phyloP scores from a whole-genome alignment of 2,329 filamentous ascomycete species.

The Alternaria brassicicola region DNA sequence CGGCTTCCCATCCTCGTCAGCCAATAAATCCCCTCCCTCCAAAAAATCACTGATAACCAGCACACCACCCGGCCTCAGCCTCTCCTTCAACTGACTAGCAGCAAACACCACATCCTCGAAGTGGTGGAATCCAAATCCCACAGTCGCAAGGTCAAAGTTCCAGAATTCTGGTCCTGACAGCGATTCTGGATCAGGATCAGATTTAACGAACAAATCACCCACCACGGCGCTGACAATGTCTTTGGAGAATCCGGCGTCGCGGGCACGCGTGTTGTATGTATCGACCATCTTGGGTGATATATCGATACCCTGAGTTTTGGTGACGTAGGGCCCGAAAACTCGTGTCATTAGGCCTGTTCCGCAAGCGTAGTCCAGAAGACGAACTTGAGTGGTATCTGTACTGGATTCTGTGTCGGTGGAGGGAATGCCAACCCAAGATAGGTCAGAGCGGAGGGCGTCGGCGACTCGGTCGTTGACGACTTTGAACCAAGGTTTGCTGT shows the following conservation, averaged over 20 bases:
- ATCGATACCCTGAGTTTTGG: slow-evolving; percentile 71
- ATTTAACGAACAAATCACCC: slow-evolving; percentile 47
- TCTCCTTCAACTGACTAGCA: slow-evolving; percentile 63
- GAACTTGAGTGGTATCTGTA: slow-evolving; percentile 48
- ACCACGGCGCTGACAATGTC: slow-evolving; percentile 33
- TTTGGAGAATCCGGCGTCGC: slow-evolving; percentile 19
- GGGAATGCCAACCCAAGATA: slow-evolving; percentile 67
- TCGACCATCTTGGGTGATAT: slow-evolving; percentile 73
- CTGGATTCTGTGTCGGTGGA: slow-evolving; percentile 52
- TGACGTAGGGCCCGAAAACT: slow-evolving; percentile 67
- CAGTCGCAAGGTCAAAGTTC: slow-evolving; percentile 52
- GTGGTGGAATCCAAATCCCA: slow-evolving; percentile 56
- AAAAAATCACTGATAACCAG: slow-evolving; percentile 73
- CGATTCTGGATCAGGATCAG: slow-evolving; percentile 23
- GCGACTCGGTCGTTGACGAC: slow-evolving; percentile 62
- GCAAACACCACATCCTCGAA: slow-evolving; percentile 66
- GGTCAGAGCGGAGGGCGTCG: slow-evolving; percentile 58
- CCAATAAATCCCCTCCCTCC: slow-evolving; percentile 54
- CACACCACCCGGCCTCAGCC: slow-evolving; percentile 69
- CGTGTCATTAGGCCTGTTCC: slow-evolving; percentile 34
- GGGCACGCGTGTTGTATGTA: slow-evolving; percentile 67
- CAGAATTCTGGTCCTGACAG: slow-evolving; percentile 41
- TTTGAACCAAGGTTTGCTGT: slow-evolving; percentile 59
- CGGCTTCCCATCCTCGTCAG: slow-evolving; percentile 34
- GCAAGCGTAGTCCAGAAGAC: slow-evolving; percentile 25